Evolutionary conservation across 2,329 filamentous ascomycete genomes (phyloP), one percentile per base, ranked within the genome.

Genomic region (Penicillium palitans): DNA sequence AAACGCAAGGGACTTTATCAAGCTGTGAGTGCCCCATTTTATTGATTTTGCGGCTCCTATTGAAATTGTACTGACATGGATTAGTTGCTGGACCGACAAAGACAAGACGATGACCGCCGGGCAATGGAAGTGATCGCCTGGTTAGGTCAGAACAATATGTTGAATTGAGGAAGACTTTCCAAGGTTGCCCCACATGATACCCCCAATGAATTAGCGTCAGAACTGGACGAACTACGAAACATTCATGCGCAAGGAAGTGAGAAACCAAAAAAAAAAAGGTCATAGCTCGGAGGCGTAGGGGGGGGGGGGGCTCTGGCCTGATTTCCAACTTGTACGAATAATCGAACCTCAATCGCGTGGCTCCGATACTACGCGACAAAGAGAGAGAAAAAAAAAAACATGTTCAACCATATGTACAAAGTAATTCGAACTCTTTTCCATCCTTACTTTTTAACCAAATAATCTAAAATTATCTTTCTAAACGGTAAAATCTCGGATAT

Each of bases 1-100:
- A 52, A 61, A 60, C 67, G 76, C 58, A 77, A 79, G 64, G 74
- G 77, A 31, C 68, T 81, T 51, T 74, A 76, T 53, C 76, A 80
- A 60, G 70, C 76, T 57, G 77, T 79, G 61, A 68, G 75, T 72
- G 40, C 37, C 6, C 51, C 25, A 27, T 29, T 29, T 31, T 40
- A 27, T 40, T 25, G 19, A 13, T 27, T 45, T 24, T 25, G 24
- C n/a, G 15, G 19, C 49, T 39, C 13, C 9, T 41, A 50, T 57
- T 51, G 35, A 41, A 50, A 44, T 39, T 21, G 12, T 47, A 44
- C 47, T 61, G 35, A 51, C 40, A 33, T n/a, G 31, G 52, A 50
- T 58, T 49, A 78, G 75, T 72, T 80, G 55, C 63, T 80, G 42
- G 74, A 73, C 35, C 74, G 73, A 49, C 75, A 80, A 64, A 72